Conservation (phyloP, 1,284 basidiomycete species). For the Trichosporon coremiiforme region DNA sequence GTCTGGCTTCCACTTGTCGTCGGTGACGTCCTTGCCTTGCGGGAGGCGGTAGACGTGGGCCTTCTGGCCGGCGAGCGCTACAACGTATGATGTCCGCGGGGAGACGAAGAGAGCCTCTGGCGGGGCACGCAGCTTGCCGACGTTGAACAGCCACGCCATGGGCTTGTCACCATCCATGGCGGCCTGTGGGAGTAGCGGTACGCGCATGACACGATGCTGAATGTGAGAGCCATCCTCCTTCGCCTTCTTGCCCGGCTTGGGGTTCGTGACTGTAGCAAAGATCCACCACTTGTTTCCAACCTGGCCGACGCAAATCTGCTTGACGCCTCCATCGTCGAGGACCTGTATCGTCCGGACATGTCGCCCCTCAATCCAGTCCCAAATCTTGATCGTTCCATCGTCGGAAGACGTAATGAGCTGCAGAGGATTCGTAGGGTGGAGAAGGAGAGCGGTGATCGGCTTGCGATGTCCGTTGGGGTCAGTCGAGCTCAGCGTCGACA, state of each 20-base stretch:
- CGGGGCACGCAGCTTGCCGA: constrained; percentile 43
- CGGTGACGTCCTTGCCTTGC: constrained; percentile 32
- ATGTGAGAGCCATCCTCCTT: constrained; percentile 28
- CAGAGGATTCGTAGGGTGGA: constrained; percentile 83
- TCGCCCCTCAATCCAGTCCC: constrained; percentile 89
- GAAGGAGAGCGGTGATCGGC: constrained; percentile 70
- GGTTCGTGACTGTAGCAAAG: constrained; percentile 40
- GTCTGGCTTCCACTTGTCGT: constrained; percentile 40
- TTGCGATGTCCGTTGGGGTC: constrained; percentile 59
- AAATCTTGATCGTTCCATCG: constrained; percentile 81
- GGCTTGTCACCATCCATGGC: constrained; percentile 25
- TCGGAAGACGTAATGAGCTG: constrained; percentile 85
- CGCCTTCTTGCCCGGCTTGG: constrained; percentile 30
- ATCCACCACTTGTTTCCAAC: constrained; percentile 46
- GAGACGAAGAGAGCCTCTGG: constrained; percentile 64
- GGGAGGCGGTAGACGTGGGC: constrained; percentile 74
- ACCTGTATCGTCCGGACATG: constrained; percentile 73
- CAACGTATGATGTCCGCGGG: constrained; percentile 70
- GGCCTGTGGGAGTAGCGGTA: constrained; percentile 27
- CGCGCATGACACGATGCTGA: constrained; percentile 37
- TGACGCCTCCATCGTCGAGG: constrained; percentile 67
- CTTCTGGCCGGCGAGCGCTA: constrained; percentile 76
- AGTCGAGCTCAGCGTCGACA: constrained; percentile 72
- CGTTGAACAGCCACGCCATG: constrained; percentile 23
- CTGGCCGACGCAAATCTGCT: constrained; percentile 43